phyloP scores from a whole-genome alignment of 192 early-diverging fungal genomes.

The Bifiguratus adelaidae region DNA sequence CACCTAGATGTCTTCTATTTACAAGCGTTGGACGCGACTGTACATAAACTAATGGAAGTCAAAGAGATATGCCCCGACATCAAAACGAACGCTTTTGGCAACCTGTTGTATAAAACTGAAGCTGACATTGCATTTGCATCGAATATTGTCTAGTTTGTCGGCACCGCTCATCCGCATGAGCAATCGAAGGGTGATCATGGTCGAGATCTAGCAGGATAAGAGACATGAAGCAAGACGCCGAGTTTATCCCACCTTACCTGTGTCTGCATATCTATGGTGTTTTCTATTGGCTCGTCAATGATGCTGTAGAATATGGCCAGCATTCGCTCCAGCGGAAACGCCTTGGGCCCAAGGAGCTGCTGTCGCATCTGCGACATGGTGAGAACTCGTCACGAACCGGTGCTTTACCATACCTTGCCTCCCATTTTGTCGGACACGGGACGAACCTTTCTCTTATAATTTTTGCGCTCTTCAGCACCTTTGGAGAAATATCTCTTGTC shows the following conservation, averaged over 20 bases:
- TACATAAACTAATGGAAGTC: constrained; percentile 43
- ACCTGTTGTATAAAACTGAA: constrained; percentile 67
- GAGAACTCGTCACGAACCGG: neutral
- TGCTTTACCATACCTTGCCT: neutral
- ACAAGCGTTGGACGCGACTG: too few relatives aligned
- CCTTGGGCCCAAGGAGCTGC: constrained; percentile 83
- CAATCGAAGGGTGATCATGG: constrained; percentile 69
- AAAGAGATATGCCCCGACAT: constrained; percentile 73
- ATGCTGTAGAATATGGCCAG: constrained; percentile 94
- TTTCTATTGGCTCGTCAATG: constrained; percentile 57
- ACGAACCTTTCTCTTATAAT: neutral
- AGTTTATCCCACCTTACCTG: constrained; percentile 25
- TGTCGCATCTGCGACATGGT: constrained; percentile 42
- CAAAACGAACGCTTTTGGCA: constrained; percentile 71
- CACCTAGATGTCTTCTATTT: too few relatives aligned
- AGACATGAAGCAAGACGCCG: neutral
- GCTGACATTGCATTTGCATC: constrained; percentile 83
- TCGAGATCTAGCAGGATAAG: constrained; percentile 52
- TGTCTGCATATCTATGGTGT: constrained; percentile 61
- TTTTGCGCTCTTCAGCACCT: constrained; percentile 19
- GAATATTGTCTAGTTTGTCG: constrained; percentile 73
- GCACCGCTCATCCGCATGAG: constrained; percentile 58
- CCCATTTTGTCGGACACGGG: neutral
- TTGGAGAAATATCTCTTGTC: constrained; percentile 85
- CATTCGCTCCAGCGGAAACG: constrained; percentile 94